A percentile compares a stretch with the other conserved stretches of the same genome.
phyloP scores from a whole-genome alignment of 2,329 filamentous ascomycete species.

The Ophiostoma perfectum region DNA sequence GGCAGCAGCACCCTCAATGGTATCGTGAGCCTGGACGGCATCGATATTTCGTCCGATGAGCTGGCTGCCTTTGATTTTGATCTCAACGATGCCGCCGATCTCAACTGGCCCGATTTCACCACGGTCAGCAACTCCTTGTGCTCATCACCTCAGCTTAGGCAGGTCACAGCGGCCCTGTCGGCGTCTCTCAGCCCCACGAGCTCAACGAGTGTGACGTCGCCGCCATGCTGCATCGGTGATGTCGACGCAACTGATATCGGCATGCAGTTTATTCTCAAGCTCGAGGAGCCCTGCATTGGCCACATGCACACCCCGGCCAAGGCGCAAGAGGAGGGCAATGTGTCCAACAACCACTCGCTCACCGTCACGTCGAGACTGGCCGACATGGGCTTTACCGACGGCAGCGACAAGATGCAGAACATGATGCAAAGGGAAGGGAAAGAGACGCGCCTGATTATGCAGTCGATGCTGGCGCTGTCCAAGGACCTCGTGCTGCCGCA shows the following conservation, averaged over 20 bases:
- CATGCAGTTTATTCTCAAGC: constrained; percentile 23
- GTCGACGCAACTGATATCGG: constrained; percentile 19
- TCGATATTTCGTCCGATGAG: not conserved
- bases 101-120: constrained; percentile 1
- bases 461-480: constrained; percentile 19
- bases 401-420: not conserved
- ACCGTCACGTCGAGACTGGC: constrained; percentile 17
- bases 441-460: not conserved
- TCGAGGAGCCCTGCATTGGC: constrained; percentile 21
- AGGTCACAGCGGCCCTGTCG: not conserved
- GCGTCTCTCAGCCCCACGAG: not conserved
- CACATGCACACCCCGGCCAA: constrained; percentile 15
- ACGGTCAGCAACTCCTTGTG: constrained; percentile 7
- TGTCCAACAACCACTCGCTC: constrained; percentile 20
- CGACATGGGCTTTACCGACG: not conserved
- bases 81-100: not conserved
- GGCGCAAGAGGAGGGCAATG: not conserved
- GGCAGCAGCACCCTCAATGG: too few species aligned
- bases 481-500: constrained; percentile 10
- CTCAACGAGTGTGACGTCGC: not conserved
- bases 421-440: not conserved
- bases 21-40: not conserved
- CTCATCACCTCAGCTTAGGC: not conserved
- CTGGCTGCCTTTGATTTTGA: constrained; percentile 1
- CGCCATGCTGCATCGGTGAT: constrained; percentile 14